phyloP scores from a whole-genome alignment of 2,329 filamentous ascomycete genomes.

The Thermoascus crustaceus region DNA sequence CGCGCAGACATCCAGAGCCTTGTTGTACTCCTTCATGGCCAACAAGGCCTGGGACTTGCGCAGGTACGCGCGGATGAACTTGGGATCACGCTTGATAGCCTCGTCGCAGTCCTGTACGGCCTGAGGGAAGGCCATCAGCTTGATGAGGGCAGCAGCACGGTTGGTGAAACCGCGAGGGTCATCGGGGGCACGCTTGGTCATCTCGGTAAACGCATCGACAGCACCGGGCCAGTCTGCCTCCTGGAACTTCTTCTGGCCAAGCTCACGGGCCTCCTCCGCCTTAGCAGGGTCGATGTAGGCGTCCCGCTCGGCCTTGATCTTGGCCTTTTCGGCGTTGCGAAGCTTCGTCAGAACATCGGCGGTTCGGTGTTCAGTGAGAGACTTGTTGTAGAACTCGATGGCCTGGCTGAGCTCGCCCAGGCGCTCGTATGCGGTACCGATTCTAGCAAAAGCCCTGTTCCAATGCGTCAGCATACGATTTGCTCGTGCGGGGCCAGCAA shows the following conservation, averaged over 20 bases:
- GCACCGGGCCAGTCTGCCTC: conserved; percentile 90
- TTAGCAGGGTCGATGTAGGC: conserved; percentile 85
- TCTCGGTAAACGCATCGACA: conserved; percentile 88
- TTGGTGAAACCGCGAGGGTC: conserved; percentile 95
- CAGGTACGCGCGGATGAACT: conserved; percentile 93
- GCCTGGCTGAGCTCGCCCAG: conserved; percentile 69
- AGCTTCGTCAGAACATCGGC: conserved; percentile 91
- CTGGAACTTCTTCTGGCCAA: conserved; percentile 96
- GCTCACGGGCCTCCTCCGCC: conserved; percentile 89
- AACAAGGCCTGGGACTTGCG: conserved; percentile 93
- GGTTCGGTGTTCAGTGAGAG: conserved; percentile 91
- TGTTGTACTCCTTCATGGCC: conserved; percentile 97
- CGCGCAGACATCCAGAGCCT: conserved; percentile 80
- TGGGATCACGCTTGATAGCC: conserved; percentile 82
- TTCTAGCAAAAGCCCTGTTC: conserved; percentile 71
- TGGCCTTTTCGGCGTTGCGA: conserved; percentile 78
- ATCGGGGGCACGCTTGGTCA: conserved; percentile 89
- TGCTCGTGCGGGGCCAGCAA: not conserved
- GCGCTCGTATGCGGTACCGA: conserved; percentile 91
- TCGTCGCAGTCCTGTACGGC: conserved; percentile 87
- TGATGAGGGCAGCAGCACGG: conserved; percentile 92
- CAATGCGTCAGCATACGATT: conserved; percentile 8
- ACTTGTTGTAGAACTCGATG: conserved; percentile 84
- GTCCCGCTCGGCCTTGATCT: conserved; percentile 64
- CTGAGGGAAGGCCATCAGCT: conserved; percentile 89